Evolutionary conservation across 164 flowering plant species (phyloP).

Genomic region (Dillenia turbinata): DNA sequence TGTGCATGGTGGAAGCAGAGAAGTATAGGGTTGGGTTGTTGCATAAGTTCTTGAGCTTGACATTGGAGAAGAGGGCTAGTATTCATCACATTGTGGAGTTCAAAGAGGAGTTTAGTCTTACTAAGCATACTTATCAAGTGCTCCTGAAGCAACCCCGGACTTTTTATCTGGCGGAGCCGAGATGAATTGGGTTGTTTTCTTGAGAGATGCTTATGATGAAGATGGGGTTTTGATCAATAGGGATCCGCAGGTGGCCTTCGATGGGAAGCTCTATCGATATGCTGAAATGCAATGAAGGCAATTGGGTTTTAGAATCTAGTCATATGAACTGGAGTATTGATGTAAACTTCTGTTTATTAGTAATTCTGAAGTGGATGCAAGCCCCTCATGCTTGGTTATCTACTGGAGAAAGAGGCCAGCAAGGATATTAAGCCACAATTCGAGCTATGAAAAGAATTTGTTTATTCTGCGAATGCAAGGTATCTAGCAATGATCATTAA

Average conservation of each 20-base stretch:
- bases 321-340: too few species aligned
- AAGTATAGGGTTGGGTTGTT: conserved; percentile 76
- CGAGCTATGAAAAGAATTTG: too few species aligned
- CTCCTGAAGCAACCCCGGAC: conserved; percentile 65
- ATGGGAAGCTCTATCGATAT: conserved; percentile 56
- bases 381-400: too few species aligned
- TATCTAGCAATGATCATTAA: too few species aligned
- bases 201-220: conserved; percentile 68
- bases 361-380: too few species aligned
- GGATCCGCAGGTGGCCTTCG: conserved; percentile 71
- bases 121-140: conserved; percentile 86
- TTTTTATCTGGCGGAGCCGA: conserved; percentile 81
- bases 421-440: too few species aligned
- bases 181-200: conserved; percentile 94
- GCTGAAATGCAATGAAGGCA: conserved; percentile 49
- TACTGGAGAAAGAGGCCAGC: too few species aligned
- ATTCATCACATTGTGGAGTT: conserved; percentile 88
- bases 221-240: conserved; percentile 54
- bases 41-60: conserved; percentile 87
- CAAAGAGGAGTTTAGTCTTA: conserved; percentile 85
- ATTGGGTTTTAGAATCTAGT: not conserved
- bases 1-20: conserved; percentile 82
- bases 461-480: too few species aligned
- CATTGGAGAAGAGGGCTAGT: conserved; percentile 86
- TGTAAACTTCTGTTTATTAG: too few species aligned